Conservation (phyloP, 768 basidiomycete species). For the Rhodotorula sphaerocarpa region DNA sequence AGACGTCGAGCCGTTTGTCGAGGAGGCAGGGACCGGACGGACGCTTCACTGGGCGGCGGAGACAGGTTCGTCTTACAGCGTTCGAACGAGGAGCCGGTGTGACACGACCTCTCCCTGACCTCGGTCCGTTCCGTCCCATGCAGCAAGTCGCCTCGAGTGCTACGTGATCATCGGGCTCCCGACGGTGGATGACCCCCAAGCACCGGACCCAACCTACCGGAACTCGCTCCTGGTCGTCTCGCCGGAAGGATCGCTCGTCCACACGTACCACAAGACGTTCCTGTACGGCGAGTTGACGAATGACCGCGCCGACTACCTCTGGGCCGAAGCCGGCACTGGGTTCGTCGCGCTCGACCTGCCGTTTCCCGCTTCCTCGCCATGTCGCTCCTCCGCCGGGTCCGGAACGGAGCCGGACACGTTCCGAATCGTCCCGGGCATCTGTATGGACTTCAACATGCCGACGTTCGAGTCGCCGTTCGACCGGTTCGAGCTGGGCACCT, state of each 20-base stretch:
- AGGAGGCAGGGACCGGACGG: slow-evolving; percentile 3
- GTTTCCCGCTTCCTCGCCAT: slow-evolving; percentile 17
- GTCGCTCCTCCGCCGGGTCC: neutral
- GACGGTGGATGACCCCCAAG: neutral
- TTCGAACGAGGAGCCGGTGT: too few relatives aligned
- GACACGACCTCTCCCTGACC: too few relatives aligned
- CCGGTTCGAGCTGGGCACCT: slow-evolving; percentile 23
- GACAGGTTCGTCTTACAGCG: slow-evolving; percentile 14
- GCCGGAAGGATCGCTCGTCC: neutral
- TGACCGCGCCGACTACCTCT: slow-evolving; percentile 31
- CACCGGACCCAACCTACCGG: neutral
- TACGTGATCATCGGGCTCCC: slow-evolving; percentile 30
- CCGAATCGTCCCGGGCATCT: slow-evolving; percentile 28
- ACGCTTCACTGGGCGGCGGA: slow-evolving; percentile 27
- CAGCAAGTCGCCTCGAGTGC: slow-evolving; percentile 24
- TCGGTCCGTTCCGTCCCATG: too few relatives aligned
- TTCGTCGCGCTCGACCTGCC: slow-evolving; percentile 24
- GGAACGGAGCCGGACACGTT: neutral
- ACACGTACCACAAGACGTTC: slow-evolving; percentile 33
- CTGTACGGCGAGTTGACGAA: slow-evolving; percentile 21
- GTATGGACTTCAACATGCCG: slow-evolving; percentile 38
- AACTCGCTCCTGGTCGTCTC: slow-evolving; percentile 32
- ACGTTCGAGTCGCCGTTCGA: slow-evolving; percentile 27
- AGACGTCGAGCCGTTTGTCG: slow-evolving; percentile 31
- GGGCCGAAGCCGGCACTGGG: slow-evolving; percentile 24